These are phyloP conservation scores for Talaromyces atroroseus DNA, from an alignment of 2,329 filamentous ascomycete species.

Conservation along the genomic window DNA sequence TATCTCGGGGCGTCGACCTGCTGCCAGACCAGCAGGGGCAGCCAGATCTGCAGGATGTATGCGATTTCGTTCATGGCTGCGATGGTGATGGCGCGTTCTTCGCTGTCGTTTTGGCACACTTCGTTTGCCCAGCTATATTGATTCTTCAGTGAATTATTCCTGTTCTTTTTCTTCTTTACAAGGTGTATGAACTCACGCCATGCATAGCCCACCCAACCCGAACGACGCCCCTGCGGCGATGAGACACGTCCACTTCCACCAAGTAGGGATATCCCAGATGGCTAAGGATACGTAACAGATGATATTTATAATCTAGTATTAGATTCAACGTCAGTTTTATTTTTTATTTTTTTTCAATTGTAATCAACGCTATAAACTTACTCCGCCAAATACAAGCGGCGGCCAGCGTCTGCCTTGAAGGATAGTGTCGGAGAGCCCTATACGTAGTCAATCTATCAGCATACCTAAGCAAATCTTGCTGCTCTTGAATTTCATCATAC, in stretches of 20 bases:
- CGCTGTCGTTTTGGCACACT: conserved; percentile 52
- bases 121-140: conserved; percentile 47
- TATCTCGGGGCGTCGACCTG: conserved; percentile 59
- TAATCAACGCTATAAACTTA: conserved; percentile 41
- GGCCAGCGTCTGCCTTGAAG: conserved; percentile 59
- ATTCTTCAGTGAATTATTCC: background rate
- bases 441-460: background rate
- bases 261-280: conserved; percentile 46
- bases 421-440: conserved; percentile 56
- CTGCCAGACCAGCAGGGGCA: conserved; percentile 62
- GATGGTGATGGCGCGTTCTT: conserved; percentile 62
- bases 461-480: background rate
- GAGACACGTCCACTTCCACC: conserved; percentile 61
- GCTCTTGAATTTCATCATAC: conserved; percentile 16
- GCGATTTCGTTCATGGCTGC: conserved; percentile 66
- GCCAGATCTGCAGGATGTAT: conserved; percentile 64
- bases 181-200: conserved; percentile 38
- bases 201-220: conserved; percentile 45
- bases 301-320: conserved; percentile 32
- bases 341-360: background rate
- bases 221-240: conserved; percentile 47
- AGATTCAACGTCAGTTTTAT: background rate
- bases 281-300: conserved; percentile 43
- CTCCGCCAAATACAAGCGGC: conserved; percentile 54
- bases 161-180: background rate